These are phyloP conservation scores for Grigorovia yakushimaensis DNA, from an alignment of 805 yeast genomes.

Conservation along the genomic window DNA sequence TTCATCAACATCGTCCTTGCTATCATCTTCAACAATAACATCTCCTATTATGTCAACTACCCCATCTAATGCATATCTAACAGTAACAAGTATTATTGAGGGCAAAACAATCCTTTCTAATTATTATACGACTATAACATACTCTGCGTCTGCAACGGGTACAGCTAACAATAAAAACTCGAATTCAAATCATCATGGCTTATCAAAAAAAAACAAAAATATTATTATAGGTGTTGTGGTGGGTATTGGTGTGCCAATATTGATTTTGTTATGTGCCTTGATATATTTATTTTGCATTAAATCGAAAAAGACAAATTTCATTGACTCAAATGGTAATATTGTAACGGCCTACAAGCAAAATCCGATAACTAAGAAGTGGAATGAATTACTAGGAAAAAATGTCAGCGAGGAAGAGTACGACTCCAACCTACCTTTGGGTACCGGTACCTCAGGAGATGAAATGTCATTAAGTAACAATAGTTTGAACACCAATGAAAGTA, in stretches of 20 bases:
- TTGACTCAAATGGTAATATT: conserved; percentile 25
- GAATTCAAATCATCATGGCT: conserved; percentile 25
- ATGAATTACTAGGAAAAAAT: conserved; percentile 15
- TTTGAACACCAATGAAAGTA: neutral
- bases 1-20: neutral
- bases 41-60: neutral
- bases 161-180: conserved; percentile 18
- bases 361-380: conserved; percentile 16
- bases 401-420: conserved; percentile 18
- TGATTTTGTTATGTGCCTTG: conserved; percentile 18
- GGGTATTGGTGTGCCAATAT: conserved; percentile 55
- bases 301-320: conserved; percentile 20
- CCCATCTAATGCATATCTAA: conserved; percentile 8
- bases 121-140: conserved; percentile 23
- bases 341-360: conserved; percentile 21
- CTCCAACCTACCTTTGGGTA: conserved; percentile 19
- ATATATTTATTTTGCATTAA: conserved; percentile 18
- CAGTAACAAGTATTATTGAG: conserved; percentile 19
- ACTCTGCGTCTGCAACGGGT: conserved; percentile 18
- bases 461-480: neutral
- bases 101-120: conserved; percentile 27
- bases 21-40: neutral
- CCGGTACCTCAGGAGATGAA: conserved; percentile 9
- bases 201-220: conserved; percentile 38
- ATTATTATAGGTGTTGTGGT: conserved; percentile 59